phyloP scores from a whole-genome alignment of 176 grass and related monocot genomes.

The Otatea glauca region DNA sequence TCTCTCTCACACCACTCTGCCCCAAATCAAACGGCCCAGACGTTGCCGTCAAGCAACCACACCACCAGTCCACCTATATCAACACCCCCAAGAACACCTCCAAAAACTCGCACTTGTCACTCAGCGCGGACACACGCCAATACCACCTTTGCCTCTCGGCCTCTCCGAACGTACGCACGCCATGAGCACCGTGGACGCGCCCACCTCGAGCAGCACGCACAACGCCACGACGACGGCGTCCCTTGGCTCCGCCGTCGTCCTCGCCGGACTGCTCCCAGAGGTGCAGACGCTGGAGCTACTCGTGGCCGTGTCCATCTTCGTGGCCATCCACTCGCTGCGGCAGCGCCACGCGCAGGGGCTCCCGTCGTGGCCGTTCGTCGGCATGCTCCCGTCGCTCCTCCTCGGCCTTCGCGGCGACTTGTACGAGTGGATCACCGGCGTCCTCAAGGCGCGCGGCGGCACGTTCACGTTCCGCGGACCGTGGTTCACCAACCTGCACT shows the following conservation, averaged over 20 bases:
- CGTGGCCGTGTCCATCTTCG: slow-evolving; percentile 70
- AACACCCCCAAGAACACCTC: slow-evolving; percentile 9
- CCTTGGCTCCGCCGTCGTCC: neutral
- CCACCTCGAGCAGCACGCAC: neutral
- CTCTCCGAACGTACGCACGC: slow-evolving; percentile 10
- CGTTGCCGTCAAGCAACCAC: slow-evolving; percentile 29
- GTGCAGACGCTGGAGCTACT: slow-evolving; percentile 72
- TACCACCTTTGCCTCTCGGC: slow-evolving; percentile 7
- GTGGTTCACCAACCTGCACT: slow-evolving; percentile 84
- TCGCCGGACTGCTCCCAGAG: slow-evolving; percentile 48
- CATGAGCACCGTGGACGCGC: slow-evolving; percentile 42
- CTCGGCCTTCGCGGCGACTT: slow-evolving; percentile 73
- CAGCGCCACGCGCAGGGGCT: slow-evolving; percentile 66
- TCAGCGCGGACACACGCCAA: neutral
- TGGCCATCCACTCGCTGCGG: slow-evolving; percentile 65
- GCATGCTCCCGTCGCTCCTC: slow-evolving; percentile 89
- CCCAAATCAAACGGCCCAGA: slow-evolving; percentile 69
- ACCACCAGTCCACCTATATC: slow-evolving; percentile 38
- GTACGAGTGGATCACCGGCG: slow-evolving; percentile 90
- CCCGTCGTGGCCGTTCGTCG: slow-evolving; percentile 70
- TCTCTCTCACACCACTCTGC: too few species aligned
- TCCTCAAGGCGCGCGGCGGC: slow-evolving; percentile 64
- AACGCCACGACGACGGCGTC: slow-evolving; percentile 4
- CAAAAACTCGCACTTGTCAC: slow-evolving; percentile 17
- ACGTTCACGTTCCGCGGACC: slow-evolving; percentile 87